Evolutionary conservation across 176 grass and related monocot species (phyloP), one percentile per base, ranked within the genome.

Genomic region (Cenchrus americanus): DNA sequence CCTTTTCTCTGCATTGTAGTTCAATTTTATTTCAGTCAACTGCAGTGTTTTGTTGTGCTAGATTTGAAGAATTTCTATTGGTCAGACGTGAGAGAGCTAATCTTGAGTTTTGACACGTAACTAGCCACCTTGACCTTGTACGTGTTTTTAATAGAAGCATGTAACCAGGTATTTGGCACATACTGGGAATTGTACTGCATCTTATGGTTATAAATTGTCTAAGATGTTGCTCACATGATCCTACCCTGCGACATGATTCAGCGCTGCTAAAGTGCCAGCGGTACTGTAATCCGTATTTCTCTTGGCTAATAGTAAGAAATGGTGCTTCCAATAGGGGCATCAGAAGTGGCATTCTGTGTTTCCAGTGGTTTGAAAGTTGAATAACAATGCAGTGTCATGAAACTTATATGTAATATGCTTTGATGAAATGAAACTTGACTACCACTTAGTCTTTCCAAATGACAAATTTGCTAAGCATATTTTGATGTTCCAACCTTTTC

Each of bases 1-100:
- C 67, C 82, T 82, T 59, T 85, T 83, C 14, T 88, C 62, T 72
- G 55, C 6, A 66, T 75, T 84, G 14, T 58, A 7, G 17, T 37
- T 27, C 54, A 72, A 62, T 51, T 73, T 54, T 67, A 51, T 73
- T 79, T 61, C 4, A 2, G 40, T 61, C 12, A 34, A 13, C 27
- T 67, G 26, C 27, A n/a, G 77, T n/a, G 4, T 68, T 66, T 67
- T 54, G 34, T 54, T 53, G 27, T 41, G 48, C 48, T 80, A 55
- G 19, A 72, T 49, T 30, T 49, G 54, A 78, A 26, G 15, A 59
- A 62, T 46, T 44, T 30, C 5, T 60, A 60, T 55, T 71, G 34
- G 40, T 60, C 23, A 1, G 2, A 82, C 6, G 0, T 60, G 15
- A 49, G n/a, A 59, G 17, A 14, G 11, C 6, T 18, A 46, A 43